Conservation (phyloP, 305 asterid genomes). For the Solanum hybrid region DNA sequence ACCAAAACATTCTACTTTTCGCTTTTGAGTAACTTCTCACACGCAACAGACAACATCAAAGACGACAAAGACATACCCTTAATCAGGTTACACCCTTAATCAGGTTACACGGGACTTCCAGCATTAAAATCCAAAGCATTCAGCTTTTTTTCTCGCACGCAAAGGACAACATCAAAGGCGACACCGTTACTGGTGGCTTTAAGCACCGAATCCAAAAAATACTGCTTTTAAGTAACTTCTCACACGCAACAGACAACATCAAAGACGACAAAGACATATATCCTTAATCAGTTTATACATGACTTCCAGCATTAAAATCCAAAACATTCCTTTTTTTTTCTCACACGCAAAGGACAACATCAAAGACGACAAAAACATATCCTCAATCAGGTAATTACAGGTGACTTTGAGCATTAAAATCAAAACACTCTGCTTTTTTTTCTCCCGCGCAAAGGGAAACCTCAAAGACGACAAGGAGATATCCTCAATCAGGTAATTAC, state of each 20-base stretch:
- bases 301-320: not conserved
- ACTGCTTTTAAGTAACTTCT: not conserved
- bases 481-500: not conserved
- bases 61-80: not conserved
- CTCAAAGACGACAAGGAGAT: not conserved
- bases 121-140: not conserved
- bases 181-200: not conserved
- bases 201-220: not conserved
- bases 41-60: not conserved
- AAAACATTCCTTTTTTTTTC: not conserved
- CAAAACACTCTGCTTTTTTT: not conserved
- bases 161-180: not conserved
- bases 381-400: not conserved
- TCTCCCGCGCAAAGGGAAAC: not conserved
- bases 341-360: not conserved
- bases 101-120: not conserved
- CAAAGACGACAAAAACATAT: not conserved
- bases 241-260: not conserved
- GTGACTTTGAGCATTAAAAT: not conserved
- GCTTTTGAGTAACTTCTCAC: not conserved
- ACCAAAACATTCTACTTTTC: not conserved
- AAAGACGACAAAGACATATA: not conserved
- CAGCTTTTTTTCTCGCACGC: not conserved
- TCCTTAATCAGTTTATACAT: not conserved
- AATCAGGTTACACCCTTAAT: not conserved